Base-by-base conservation (phyloP, 176 grass and related monocot species). In the Carex kokanica region DNA sequence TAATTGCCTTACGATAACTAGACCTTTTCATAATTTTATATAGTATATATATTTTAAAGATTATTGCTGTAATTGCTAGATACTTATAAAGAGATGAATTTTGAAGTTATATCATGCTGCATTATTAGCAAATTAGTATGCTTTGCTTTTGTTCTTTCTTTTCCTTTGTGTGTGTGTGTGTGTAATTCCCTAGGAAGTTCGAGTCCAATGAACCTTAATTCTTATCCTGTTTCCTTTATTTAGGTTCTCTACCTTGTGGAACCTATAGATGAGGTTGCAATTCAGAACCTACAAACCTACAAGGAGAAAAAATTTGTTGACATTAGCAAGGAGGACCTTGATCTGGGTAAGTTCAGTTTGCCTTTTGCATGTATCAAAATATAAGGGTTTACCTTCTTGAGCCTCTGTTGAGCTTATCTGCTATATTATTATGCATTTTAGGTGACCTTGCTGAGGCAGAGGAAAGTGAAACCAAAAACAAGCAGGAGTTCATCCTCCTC, bases 281-380 rank as follows among this genome's bases (percentile, higher is more conserved):
- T 97, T 79, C 94, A 97, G 90, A 97, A 94, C 82, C 79, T 97
- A 62, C 94, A 97, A 80, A 92, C 94, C 10, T 97, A 94, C 83
- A 97, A 97, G 75, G 94, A 97, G 70, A 97, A 97, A 70, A 94
- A 92, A 55, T 92, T 97, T 78, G 90, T 94, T 45, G 94, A 94
- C 83, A 94, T 97, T 52, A 94, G 94, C 86, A 97, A 97, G 73
- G 91, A 97, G 40, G 91, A 97, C 74, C 83, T 97, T 34, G 94
- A 97, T 86, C 81, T 97, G 80, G 88, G 94, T 94, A 47, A 86
- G 74, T 6, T 54, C 64, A 87, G 15, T 18, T 17, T 78, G 14
- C 24, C 15, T 17, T 78, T 32, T 78, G 24, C 73, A 56, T 4
- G 6, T 61, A 1, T 69, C 34, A 23, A 79, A 69, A 55, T 43